Base-by-base conservation (phyloP, 225 moss, liverwort and hornwort genomes). In the Physcomitrellopsis africana region DNA sequence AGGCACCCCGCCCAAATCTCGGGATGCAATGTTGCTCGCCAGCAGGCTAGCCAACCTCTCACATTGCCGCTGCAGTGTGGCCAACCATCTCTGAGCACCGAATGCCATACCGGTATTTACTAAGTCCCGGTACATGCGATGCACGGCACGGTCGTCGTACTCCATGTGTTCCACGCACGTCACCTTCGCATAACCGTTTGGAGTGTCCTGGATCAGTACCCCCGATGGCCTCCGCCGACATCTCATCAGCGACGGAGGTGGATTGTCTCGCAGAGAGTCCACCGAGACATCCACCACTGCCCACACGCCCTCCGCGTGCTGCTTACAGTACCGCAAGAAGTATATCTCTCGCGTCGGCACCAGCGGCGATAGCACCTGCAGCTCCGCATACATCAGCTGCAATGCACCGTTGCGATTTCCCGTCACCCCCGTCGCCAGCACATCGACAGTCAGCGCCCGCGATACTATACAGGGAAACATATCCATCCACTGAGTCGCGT, bases 391-490 rank as follows among this genome's bases (percentile, higher is more conserved):
- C 96, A 96, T 96, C 77, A 96, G 82, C 83, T 96, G 94, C 68
- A 96, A 61, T 8, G 91, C 92, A 7, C 91, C 91, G 72, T 91
- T 86, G 0, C 96, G 88, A 73, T 89, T 94, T 16, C 82, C 86
- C 10, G 88, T 43, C 14, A 88, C 90, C 5, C 96, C 94, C 43
- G 86, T 74, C 24, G 89, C 88, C 3, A 96, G 45, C 7, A 90
- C 89, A 77, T 96, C 96, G 46, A 96, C 96, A 1, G 94, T 94
- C 44, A 96, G 67, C 3, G 96, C 96, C 11, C 94, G 82, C 8
- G 94, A 94, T 9, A 94, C 89, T 72, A 96, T 85, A 84, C 96
- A 94, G 0, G 96, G 94, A 22, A 94, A 96, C 96, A 96, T 94
- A 58, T 96, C 96, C 64, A 89, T 83, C 96, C 96, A 96, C 48